Evolutionary conservation across 148 eudicot species (phyloP).

Genomic region (Persicaria tinctoria): DNA sequence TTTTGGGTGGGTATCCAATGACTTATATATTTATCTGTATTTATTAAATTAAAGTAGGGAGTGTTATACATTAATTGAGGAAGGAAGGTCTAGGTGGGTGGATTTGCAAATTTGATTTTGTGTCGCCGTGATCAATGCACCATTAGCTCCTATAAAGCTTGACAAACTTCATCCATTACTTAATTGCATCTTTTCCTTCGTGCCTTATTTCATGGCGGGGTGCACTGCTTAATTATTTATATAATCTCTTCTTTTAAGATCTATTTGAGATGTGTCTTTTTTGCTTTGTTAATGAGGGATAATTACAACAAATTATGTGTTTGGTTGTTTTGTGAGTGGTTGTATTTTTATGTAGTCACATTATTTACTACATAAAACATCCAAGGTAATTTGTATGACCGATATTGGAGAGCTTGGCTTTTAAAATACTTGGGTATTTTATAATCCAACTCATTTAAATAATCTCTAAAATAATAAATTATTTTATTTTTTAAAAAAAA

Average conservation of each 20-base stretch:
- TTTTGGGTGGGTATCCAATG: conserved; percentile 5
- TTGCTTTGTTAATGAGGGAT: background rate
- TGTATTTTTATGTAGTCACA: no score
- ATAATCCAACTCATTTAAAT: no score
- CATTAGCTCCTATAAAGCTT: conserved; percentile 5
- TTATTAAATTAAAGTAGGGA: background rate
- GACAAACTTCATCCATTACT: background rate
- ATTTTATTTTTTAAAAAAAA: no score
- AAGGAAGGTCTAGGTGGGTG: background rate
- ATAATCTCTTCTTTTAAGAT: background rate
- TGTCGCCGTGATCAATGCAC: conserved; percentile 11
- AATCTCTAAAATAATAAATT: no score
- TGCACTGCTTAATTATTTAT: background rate
- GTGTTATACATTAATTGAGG: background rate
- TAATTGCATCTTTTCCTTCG: conserved; percentile 1
- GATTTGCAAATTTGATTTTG: background rate
- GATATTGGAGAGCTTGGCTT: background rate
- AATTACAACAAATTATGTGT: background rate
- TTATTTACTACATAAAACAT: no score
- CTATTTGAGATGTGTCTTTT: background rate
- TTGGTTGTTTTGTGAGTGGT: no score
- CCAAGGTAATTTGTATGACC: background rate
- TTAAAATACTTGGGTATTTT: no score
- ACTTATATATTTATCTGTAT: background rate
- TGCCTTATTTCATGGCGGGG: conserved; percentile 3